A percentile compares a stretch with the other conserved stretches of the same genome.
phyloP scores from a whole-genome alignment of 768 basidiomycete species.

The Leucosporidium creatinivorum region DNA sequence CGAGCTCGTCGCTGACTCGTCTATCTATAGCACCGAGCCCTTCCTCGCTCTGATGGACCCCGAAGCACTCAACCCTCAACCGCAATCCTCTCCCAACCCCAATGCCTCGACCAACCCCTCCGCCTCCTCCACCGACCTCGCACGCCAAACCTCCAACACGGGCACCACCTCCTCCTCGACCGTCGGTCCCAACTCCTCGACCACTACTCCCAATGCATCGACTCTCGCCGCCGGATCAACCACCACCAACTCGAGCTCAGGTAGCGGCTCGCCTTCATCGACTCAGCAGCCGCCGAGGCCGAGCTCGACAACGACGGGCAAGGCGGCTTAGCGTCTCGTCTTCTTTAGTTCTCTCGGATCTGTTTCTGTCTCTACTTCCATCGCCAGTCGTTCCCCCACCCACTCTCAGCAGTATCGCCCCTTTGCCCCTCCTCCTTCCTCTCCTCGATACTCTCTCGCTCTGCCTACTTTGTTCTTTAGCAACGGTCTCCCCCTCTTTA shows the following conservation, averaged over 20 bases:
- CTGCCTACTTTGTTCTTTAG: too few relatives aligned
- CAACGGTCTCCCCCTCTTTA: too few relatives aligned
- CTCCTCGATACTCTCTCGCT: not conserved
- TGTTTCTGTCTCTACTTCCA: not conserved
- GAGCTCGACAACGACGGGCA: too few relatives aligned
- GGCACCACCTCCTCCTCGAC: too few relatives aligned
- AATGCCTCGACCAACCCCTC: not conserved
- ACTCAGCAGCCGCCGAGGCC: too few relatives aligned
- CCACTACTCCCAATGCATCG: too few relatives aligned
- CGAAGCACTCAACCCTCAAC: not conserved
- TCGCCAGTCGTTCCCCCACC: not conserved
- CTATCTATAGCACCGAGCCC: constrained; percentile 17
- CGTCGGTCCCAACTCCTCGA: too few relatives aligned
- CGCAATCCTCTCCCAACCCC: not conserved
- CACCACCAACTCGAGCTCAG: too few relatives aligned
- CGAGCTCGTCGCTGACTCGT: not conserved
- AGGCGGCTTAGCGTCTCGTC: too few relatives aligned
- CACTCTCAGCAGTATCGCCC: not conserved
- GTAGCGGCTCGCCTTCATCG: too few relatives aligned
- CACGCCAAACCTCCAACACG: too few relatives aligned
- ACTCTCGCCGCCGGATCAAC: too few relatives aligned
- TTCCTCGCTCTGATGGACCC: constrained; percentile 31
- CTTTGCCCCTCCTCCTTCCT: not conserved
- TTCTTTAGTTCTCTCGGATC: not conserved
- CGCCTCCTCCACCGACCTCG: not conserved